Evolutionary conservation across 1,139 yeast genomes (phyloP), one percentile per base, ranked within the genome.

Genomic region (Taphrina pruni): DNA sequence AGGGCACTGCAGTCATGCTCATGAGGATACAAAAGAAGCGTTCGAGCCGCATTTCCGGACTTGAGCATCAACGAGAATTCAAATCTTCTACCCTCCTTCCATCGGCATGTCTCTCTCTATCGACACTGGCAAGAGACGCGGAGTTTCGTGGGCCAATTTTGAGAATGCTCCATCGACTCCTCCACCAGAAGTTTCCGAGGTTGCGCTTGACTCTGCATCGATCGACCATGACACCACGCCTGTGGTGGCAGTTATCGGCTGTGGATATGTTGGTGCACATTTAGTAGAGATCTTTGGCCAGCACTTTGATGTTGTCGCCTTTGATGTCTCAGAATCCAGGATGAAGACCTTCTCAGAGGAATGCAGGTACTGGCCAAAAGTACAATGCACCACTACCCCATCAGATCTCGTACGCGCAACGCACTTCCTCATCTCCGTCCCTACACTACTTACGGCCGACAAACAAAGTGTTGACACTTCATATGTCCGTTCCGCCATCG

Each of bases 191-290:
- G 7, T 58, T 8, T 8, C 43, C 6, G 43, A 46, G 52, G 36
- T 14, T 2, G 32, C 54, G 6, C 51, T 46, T 4, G 54, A 12
- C 8, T 21, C 54, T 7, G 43, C 11, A 6, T 12, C 62, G 7
- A 45, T 58, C 39, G 11, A 26, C 41, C 51, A 26, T 8, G 54
- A 58, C 43, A 17, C 38, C 32, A 35, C 38, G 20, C 62, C 62
- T 26, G 62, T 58, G 43, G 54, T 58, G 11, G 62, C 62, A 43
- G 62, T 58, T 43, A 58, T 58, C 17, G 62, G 62, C 21, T 58
- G 62, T 36, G 62, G 62, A 1, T 58, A 58, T 17, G 62, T 58
- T 21, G 62, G 62, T 4, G 20, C 62, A 26, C 62, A 58, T 26
- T 54, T 58, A 20, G 54, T 58, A 8, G 36, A 58, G 54, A 58